Conservation (phyloP, 306 rosid genomes). For the Cicer cuneatum region DNA sequence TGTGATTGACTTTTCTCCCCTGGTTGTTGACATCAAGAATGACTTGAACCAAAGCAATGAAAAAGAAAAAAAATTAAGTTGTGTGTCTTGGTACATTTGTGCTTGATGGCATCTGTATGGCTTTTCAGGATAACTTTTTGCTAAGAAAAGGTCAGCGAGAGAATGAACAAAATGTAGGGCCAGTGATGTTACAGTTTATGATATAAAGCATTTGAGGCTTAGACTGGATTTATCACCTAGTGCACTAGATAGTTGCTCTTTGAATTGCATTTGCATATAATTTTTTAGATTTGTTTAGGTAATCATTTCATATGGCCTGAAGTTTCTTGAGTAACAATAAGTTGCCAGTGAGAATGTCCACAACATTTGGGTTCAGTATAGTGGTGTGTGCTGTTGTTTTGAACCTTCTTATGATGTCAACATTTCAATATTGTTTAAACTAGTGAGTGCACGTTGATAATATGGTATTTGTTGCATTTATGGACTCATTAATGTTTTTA, state of each 20-base stretch:
- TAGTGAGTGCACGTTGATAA: constrained; percentile 1
- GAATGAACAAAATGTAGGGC: constrained; percentile 52
- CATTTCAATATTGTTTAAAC: constrained; percentile 26
- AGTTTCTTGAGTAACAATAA: not conserved
- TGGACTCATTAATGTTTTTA: too few species aligned
- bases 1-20: constrained; percentile 84
- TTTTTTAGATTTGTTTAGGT: constrained; percentile 13
- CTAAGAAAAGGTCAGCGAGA: constrained; percentile 65
- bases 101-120: constrained; percentile 36
- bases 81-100: constrained; percentile 17
- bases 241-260: constrained; percentile 58
- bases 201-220: constrained; percentile 82
- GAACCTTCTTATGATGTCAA: not conserved
- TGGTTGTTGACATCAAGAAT: constrained; percentile 68
- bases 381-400: not conserved
- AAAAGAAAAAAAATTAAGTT: constrained; percentile 82
- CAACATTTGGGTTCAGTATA: constrained; percentile 3
- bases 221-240: constrained; percentile 85
- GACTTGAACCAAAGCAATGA: constrained; percentile 50
- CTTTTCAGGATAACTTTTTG: constrained; percentile 71
- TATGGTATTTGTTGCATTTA: constrained; percentile 24
- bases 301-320: constrained; percentile 20
- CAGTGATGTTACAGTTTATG: constrained; percentile 82
- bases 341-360: constrained; percentile 2
- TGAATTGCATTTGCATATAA: constrained; percentile 37